Conservation (phyloP, 2,329 filamentous ascomycete genomes). For the Botryotinia convoluta region DNA sequence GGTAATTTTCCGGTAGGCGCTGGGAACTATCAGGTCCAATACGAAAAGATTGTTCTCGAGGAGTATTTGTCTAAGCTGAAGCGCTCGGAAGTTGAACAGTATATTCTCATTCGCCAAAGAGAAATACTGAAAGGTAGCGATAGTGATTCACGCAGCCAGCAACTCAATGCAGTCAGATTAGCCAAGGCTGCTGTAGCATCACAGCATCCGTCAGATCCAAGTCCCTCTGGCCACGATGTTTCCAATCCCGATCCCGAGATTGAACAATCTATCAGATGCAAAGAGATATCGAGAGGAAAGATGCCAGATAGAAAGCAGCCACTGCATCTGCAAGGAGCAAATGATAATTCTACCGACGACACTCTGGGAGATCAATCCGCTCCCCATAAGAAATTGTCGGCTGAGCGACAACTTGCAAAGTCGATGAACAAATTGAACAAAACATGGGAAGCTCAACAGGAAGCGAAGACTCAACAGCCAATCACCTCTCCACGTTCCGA, state of each 20-base stretch:
- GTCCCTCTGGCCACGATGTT: background rate
- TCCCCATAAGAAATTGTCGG: background rate
- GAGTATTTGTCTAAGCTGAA: background rate
- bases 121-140: background rate
- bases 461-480: background rate
- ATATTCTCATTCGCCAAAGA: background rate
- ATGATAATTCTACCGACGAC: background rate
- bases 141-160: background rate
- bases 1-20: background rate
- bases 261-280: background rate
- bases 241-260: background rate
- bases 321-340: background rate
- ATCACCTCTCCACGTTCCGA: constrained; percentile 17
- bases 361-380: background rate
- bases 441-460: constrained; percentile 31
- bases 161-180: background rate
- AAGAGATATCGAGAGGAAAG: background rate
- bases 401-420: background rate
- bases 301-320: background rate
- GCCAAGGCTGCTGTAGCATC: background rate
- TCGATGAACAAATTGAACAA: constrained; percentile 35
- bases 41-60: background rate
- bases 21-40: background rate
- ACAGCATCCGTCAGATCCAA: background rate
- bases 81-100: background rate